These are phyloP conservation scores for Fallopia convolvulus DNA, from an alignment of 148 eudicot genomes.

Conservation along the genomic window DNA sequence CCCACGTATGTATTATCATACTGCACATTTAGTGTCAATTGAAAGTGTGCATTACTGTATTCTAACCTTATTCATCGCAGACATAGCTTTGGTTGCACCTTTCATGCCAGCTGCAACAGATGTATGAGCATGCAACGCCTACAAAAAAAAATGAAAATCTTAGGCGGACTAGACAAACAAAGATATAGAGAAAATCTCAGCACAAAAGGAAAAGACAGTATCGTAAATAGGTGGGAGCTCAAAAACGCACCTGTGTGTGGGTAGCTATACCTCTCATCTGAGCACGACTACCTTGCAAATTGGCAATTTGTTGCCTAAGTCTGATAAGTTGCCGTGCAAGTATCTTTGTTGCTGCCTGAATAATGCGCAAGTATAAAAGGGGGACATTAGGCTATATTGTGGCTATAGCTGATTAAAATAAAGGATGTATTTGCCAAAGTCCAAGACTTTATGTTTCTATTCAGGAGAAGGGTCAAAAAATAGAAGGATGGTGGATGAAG, in stretches of 20 bases:
- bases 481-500: not conserved
- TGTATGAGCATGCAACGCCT: constrained; percentile 95
- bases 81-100: constrained; percentile 93
- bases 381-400: not conserved
- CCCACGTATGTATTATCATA: not conserved
- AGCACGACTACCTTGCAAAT: constrained; percentile 89
- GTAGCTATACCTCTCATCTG: constrained; percentile 97
- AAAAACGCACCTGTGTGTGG: constrained; percentile 71
- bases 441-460: not conserved
- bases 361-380: constrained; percentile 12
- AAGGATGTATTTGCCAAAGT: not conserved
- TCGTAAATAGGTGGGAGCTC: constrained; percentile 10
- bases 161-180: not conserved
- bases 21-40: not conserved
- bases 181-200: constrained; percentile 5
- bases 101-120: constrained; percentile 90
- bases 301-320: constrained; percentile 85
- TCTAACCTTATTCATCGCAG: constrained; percentile 86
- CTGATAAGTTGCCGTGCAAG: constrained; percentile 85
- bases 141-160: constrained; percentile 14
- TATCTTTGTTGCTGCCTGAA: constrained; percentile 86
- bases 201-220: not conserved
- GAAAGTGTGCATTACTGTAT: not conserved
- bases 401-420: not conserved
- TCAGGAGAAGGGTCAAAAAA: not conserved